These are phyloP conservation scores for Sambucus nigra DNA, from an alignment of 129 eudicot genomes.

Conservation along the genomic window DNA sequence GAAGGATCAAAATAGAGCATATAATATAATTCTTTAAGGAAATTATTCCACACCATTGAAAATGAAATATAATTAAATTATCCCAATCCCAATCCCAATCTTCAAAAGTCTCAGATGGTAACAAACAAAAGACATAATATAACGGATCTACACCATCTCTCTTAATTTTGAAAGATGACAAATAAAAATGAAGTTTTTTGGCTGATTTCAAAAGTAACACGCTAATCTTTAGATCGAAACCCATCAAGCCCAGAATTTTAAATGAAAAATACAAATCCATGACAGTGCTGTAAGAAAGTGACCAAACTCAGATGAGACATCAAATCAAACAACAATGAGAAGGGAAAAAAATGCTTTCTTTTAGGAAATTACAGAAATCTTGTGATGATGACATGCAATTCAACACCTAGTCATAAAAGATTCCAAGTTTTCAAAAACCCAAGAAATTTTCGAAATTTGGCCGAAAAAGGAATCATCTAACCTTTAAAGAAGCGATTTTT, in stretches of 20 bases:
- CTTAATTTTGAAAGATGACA: background rate
- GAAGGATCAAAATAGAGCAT: background rate
- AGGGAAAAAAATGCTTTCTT: no score
- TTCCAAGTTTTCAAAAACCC: background rate
- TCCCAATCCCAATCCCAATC: slow-evolving; percentile 14
- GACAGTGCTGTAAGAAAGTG: background rate
- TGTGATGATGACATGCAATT: background rate
- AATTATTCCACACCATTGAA: background rate
- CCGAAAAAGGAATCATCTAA: slow-evolving; percentile 21
- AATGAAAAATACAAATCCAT: slow-evolving; percentile 2
- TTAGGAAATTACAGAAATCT: background rate
- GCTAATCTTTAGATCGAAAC: background rate
- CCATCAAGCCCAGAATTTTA: slow-evolving; percentile 10
- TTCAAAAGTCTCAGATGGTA: slow-evolving; percentile 8
- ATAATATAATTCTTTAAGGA: background rate
- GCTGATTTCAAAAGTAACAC: background rate
- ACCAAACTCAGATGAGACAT: background rate
- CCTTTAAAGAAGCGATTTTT: slow-evolving; percentile 26
- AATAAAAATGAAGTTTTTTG: background rate
- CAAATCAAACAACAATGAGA: no score
- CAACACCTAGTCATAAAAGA: no score
- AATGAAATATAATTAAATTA: background rate
- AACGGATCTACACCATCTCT: slow-evolving; percentile 13
- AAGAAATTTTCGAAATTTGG: background rate
- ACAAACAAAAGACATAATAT: background rate